These are phyloP conservation scores for Wickerhamomyces xylosicus DNA, from an alignment of 805 yeast species.

Conservation along the genomic window DNA sequence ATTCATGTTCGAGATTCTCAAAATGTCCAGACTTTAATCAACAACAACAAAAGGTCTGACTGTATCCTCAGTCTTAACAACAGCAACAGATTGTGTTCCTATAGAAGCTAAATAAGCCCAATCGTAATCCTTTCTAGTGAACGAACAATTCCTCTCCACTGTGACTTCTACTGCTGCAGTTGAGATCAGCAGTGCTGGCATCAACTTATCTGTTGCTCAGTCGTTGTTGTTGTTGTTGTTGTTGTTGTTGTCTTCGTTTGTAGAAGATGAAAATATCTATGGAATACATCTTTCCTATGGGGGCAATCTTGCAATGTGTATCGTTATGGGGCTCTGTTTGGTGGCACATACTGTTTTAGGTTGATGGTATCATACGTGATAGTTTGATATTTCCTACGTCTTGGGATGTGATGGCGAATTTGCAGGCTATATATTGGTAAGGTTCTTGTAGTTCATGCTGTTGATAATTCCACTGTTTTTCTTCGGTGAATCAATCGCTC, in stretches of 20 bases:
- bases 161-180: conserved; percentile 4
- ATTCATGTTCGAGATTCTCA: no score
- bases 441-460: conserved; percentile 28
- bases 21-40: no score
- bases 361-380: conserved; percentile 41
- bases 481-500: conserved; percentile 52
- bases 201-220: conserved; percentile 6
- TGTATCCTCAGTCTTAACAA: no score
- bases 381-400: conserved; percentile 52
- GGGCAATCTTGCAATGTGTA: conserved; percentile 49
- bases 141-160: conserved; percentile 9
- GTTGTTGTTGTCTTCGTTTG: conserved; percentile 7
- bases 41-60: no score
- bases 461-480: conserved; percentile 29
- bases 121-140: conserved; percentile 8
- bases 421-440: conserved; percentile 49
- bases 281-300: conserved; percentile 40
- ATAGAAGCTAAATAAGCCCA: no score
- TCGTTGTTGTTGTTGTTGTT: conserved; percentile 5
- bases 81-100: no score
- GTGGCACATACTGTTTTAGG: conserved; percentile 32
- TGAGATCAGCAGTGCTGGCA: conserved; percentile 6
- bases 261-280: conserved; percentile 16
- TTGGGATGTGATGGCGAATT: conserved; percentile 51
- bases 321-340: conserved; percentile 40